phyloP scores from a whole-genome alignment of 768 basidiomycete genomes.

The Paxillus involutus region DNA sequence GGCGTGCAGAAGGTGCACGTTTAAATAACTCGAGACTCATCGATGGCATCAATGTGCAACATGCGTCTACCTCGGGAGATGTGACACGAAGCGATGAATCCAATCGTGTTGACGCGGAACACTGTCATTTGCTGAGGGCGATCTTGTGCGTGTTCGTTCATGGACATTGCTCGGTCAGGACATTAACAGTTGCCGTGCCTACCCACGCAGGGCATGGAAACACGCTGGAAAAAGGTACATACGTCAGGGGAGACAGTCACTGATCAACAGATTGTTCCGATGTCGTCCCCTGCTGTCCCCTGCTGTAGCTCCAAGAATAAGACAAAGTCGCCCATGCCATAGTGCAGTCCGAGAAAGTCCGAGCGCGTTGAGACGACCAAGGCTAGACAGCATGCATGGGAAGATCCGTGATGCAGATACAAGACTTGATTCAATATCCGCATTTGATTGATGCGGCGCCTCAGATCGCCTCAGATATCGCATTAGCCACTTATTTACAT shows the following conservation, averaged over 20 bases:
- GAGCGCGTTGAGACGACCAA: background rate
- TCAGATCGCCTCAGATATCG: conserved; percentile 16
- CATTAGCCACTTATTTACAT: no score
- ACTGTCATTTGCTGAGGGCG: conserved; percentile 6
- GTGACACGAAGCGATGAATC: background rate
- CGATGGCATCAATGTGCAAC: background rate
- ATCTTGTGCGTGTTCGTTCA: conserved; percentile 2
- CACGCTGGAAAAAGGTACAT: conserved; percentile 6
- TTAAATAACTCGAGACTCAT: background rate
- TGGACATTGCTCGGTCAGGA: background rate
- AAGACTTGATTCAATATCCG: conserved; percentile 12
- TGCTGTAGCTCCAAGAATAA: conserved; percentile 6
- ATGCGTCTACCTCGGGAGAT: background rate
- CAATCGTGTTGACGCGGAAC: no score
- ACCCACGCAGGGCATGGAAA: background rate
- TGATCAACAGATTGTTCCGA: conserved; percentile 10
- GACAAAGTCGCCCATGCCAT: conserved; percentile 6
- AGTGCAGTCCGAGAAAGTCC: conserved; percentile 7
- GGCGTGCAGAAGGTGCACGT: background rate
- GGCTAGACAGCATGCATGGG: conserved; percentile 4
- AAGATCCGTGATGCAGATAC: conserved; percentile 14
- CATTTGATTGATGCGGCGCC: conserved; percentile 4
- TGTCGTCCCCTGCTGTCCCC: background rate
- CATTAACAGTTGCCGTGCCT: background rate
- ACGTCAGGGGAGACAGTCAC: conserved; percentile 9